phyloP scores from a whole-genome alignment of 192 early-diverging fungal species.

The Umbelopsis ramanniana region DNA sequence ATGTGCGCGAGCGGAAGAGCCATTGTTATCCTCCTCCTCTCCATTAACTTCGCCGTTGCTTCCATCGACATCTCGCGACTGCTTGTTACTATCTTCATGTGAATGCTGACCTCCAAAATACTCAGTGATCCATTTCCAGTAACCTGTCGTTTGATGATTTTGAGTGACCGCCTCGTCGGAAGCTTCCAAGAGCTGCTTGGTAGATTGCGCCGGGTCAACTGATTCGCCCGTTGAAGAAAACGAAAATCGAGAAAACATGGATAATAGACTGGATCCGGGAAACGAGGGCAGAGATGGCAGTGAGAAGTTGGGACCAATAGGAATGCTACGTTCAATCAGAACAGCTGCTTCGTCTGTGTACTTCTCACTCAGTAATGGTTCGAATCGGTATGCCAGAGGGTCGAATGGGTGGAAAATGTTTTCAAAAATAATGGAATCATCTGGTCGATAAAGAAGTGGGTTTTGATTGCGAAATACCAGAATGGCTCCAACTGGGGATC shows the following conservation, averaged over 20 bases:
- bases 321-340: conserved; percentile 33
- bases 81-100: not conserved
- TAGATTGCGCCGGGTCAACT: not conserved
- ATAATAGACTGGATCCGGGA: conserved; percentile 28
- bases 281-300: conserved; percentile 42
- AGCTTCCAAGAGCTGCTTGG: not conserved
- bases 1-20: not conserved
- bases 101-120: not conserved
- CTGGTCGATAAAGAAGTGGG: conserved; percentile 56
- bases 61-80: not conserved
- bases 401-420: conserved; percentile 81
- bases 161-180: conserved; percentile 7
- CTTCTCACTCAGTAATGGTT: conserved; percentile 55
- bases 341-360: conserved; percentile 44
- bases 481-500: conserved; percentile 60
- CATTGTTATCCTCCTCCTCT: not conserved
- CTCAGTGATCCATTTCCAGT: conserved; percentile 4
- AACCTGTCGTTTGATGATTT: not conserved
- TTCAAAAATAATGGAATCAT: conserved; percentile 58
- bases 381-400: conserved; percentile 73
- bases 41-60: not conserved
- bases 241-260: conserved; percentile 31
- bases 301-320: conserved; percentile 39
- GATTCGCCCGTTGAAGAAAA: not conserved
- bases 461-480: conserved; percentile 65